phyloP scores from a whole-genome alignment of 2,329 filamentous ascomycete genomes.

The Neopestalotiopsis sp. region DNA sequence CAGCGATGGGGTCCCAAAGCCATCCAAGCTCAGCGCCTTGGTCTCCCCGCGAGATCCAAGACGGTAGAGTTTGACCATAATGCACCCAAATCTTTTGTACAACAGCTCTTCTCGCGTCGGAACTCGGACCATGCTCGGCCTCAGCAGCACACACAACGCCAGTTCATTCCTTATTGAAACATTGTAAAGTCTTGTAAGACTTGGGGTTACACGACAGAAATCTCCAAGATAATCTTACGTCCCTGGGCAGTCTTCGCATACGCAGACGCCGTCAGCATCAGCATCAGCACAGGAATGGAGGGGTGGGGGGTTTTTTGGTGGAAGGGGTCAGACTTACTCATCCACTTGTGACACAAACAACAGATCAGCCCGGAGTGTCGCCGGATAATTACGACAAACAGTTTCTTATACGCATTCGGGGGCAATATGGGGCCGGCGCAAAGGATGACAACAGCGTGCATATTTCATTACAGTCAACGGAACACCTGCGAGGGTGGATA shows the following conservation, averaged over 20 bases:
- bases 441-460: background rate
- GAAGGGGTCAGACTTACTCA: slow-evolving; percentile 19
- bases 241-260: background rate
- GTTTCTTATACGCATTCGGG: background rate
- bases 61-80: slow-evolving; percentile 36
- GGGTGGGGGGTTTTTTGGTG: background rate
- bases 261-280: slow-evolving; percentile 7
- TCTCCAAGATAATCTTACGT: slow-evolving; percentile 17
- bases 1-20: slow-evolving; percentile 68
- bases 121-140: slow-evolving; percentile 46
- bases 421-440: background rate
- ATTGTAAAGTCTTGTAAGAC: background rate
- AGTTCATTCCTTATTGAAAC: slow-evolving; percentile 42
- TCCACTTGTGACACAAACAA: background rate
- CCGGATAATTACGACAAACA: background rate
- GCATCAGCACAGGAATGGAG: background rate
- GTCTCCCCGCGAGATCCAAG: slow-evolving; percentile 41
- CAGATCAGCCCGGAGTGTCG: background rate
- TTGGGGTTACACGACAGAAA: slow-evolving; percentile 25
- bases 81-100: slow-evolving; percentile 41
- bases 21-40: slow-evolving; percentile 44
- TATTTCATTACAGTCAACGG: background rate
- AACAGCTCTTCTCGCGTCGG: slow-evolving; percentile 47
- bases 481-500: background rate
- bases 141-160: slow-evolving; percentile 39